Base-by-base conservation (phyloP, 257 asterid species). In the Plantago major region DNA sequence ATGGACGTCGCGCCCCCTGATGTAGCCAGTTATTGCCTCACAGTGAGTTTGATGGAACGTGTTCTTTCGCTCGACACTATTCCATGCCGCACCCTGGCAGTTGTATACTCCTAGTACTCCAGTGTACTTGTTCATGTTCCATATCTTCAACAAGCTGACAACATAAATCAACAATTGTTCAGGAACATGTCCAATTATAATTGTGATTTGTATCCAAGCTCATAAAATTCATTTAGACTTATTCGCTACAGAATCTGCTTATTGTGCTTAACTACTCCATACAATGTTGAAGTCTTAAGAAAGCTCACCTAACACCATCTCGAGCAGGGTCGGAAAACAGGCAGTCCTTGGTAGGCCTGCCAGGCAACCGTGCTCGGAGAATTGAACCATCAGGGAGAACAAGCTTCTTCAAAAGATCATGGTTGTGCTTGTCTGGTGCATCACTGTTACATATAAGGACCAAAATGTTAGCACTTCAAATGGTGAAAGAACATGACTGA, bases 81-180 rank as follows among this genome's bases (percentile, higher is more conserved):
- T 87, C 95, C 94, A 87, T 16, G 97, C 94, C 26, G 97, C 97
- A 59, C 97, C 97, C 68, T 87, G 97, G 72, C 95, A 89, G 68
- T 89, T 89, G 84, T 86, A 89, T 16, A 82, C 84, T 13, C 95
- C 97, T 5, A 89, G 86, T 0, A 84, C 84, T 52, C 94, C 95
- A 16, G 85, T 84, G 78, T 74, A 71, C 63, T 87, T 89, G 88
- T 89, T 89, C 85, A 87, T 79, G 86, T 87, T 89, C 97, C 97
- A 89, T 65, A 89, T 87, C 82, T 89, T 89, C 69, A 89, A 60
- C 66, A 86, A 59, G 78, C 97, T 89, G 83, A 69, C 69, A 33
- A 33, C 3, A 71, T 14, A 45, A 11, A 66, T 43, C 47, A 55
- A 66, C 3, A 13, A 5, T 18, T 38, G 2, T 9, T 82, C 53